Base-by-base conservation (phyloP, 2,329 filamentous ascomycete species). In the Colletotrichum zoysiae region DNA sequence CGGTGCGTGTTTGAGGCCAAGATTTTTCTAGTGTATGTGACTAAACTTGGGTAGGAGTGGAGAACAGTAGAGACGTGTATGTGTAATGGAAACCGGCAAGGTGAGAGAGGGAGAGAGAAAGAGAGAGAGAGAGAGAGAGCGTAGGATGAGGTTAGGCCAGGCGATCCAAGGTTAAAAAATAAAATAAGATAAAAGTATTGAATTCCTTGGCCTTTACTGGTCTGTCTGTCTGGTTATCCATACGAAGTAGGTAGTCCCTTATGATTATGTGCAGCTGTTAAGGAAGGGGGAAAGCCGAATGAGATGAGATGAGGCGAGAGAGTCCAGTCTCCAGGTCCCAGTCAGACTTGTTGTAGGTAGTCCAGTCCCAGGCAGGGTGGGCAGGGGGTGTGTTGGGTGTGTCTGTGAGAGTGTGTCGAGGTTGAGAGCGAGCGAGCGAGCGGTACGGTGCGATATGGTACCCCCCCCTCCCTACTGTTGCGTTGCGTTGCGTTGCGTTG, bases 1-100 rank as follows among this genome's bases (percentile, higher is more conserved):
- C 59, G 64, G 68, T 71, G 68, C 65, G 69, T 69, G 69, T 71
- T 71, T 69, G 65, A 71, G 69, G 65, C 58, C 65, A 69, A 71
- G 69, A 63, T 61, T 61, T 69, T 44, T 30, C 30, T 30, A 30
- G 30, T 30, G 30, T 59, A 48, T 59, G 58, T 67, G 65, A 63
- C 69, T 60, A 30, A 33, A 35, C 5, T 18, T 30, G 26, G 68
- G 44, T 30, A 9, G 40, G 46, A 44, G 69, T 71, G 69, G 69
- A 51, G 59, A 69, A 56, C 3, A 51, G 44, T 8, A 40, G 57
- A 48, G 20, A 48, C 20, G 44, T 48, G 62, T 33, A 57, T 63
- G 61, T 30, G 61, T 23, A 56, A 44, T 26, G 38, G 26, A 44
- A 55, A 20, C 38, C 12, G 20, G 12, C 12, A 8, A 62, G 33